phyloP scores from a whole-genome alignment of 2,329 filamentous ascomycete species.

The Diaporthe batatas region DNA sequence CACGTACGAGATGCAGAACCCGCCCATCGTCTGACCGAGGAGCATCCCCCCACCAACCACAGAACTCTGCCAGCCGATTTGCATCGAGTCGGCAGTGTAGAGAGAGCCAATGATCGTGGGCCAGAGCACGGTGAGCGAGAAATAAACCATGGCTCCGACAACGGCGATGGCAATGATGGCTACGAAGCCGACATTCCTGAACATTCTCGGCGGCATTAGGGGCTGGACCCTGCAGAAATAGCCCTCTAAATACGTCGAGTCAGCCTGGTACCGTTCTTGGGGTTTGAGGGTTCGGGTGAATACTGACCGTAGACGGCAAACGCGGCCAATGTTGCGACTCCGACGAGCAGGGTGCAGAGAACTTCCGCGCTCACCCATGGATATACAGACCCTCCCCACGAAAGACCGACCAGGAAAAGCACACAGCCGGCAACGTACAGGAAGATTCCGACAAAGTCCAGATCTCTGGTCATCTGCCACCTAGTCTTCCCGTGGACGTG shows the following conservation, averaged over 20 bases:
- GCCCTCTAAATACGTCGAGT: conserved; percentile 49
- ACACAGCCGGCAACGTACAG: conserved; percentile 12
- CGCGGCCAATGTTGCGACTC: conserved; percentile 50
- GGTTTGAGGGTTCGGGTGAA: conserved; percentile 50
- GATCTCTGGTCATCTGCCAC: conserved; percentile 55
- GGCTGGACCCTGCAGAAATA: conserved; percentile 54
- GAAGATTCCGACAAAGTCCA: conserved; percentile 60
- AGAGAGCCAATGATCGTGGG: conserved; percentile 57
- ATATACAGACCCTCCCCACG: conserved; percentile 57
- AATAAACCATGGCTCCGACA: conserved; percentile 60
- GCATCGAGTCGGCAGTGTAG: conserved; percentile 54
- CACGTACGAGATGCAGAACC: conserved; percentile 53
- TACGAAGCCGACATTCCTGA: conserved; percentile 56
- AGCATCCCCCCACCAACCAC: conserved; percentile 58
- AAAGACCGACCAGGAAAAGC: conserved; percentile 53
- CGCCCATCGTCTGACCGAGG: conserved; percentile 55
- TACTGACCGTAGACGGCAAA: conserved; percentile 47
- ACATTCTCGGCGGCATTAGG: conserved; percentile 58
- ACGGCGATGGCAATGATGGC: conserved; percentile 56
- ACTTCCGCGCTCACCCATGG: conserved; percentile 58
- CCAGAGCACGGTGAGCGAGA: conserved; percentile 59
- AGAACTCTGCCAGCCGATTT: conserved; percentile 57
- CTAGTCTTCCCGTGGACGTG: conserved; percentile 54
- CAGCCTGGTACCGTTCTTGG: neutral
- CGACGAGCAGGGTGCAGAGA: conserved; percentile 54